These are phyloP conservation scores for Pterocarpus santalinus DNA, from an alignment of 306 rosid species.

Conservation along the genomic window DNA sequence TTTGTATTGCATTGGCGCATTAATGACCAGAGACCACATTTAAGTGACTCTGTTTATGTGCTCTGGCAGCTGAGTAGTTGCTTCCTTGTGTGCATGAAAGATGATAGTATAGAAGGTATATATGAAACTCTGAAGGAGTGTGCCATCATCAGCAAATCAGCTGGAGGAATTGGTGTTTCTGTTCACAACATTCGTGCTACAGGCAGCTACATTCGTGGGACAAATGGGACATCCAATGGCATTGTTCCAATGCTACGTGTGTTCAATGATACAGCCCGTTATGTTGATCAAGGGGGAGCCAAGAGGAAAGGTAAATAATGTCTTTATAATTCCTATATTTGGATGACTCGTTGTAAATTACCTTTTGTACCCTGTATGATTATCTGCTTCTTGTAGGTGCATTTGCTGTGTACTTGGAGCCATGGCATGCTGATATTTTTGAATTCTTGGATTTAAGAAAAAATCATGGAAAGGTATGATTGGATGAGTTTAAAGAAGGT, in stretches of 20 bases:
- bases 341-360: too few species aligned
- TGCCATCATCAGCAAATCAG: constrained; percentile 95
- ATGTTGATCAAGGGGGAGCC: constrained; percentile 60
- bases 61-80: constrained; percentile 94
- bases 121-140: constrained; percentile 93
- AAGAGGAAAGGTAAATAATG: constrained; percentile 65
- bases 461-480: constrained; percentile 90
- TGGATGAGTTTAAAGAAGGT: too few species aligned
- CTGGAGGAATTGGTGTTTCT: constrained; percentile 97
- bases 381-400: constrained; percentile 70
- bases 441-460: constrained; percentile 84
- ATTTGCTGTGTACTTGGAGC: constrained; percentile 95
- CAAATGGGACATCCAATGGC: constrained; percentile 96
- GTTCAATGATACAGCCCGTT: constrained; percentile 95
- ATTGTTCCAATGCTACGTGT: constrained; percentile 87
- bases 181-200: constrained; percentile 75
- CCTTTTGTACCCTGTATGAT: too few species aligned
- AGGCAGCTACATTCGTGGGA: constrained; percentile 94
- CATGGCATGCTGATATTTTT: constrained; percentile 97
- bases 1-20: too few species aligned
- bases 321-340: too few species aligned
- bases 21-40: neutral
- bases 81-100: constrained; percentile 93
- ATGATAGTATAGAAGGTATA: constrained; percentile 90
- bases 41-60: constrained; percentile 26